Percentiles rank a stretch among this genome's conserved stretches.
phyloP scores from a whole-genome alignment of 768 basidiomycete genomes.

The Lactarius hatsudake region DNA sequence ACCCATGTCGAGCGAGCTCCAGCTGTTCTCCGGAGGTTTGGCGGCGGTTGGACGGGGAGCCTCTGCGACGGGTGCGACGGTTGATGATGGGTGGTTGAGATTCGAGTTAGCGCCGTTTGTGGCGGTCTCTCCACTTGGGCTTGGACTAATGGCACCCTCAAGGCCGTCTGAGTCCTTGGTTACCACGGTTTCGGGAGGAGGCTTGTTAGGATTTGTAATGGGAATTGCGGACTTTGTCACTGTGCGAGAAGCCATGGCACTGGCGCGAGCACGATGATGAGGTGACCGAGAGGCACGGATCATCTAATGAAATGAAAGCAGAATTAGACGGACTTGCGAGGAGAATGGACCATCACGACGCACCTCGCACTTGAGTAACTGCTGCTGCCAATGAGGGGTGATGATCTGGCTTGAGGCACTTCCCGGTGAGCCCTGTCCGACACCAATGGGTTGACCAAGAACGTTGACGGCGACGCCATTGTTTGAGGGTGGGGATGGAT shows the following conservation, averaged over 20 bases:
- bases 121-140: conserved; percentile 36
- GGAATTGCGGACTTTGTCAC: conserved; percentile 84
- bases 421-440: conserved; percentile 28
- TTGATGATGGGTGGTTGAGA: conserved; percentile 69
- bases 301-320: conserved; percentile 46
- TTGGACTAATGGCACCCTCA: conserved; percentile 22
- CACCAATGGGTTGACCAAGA: conserved; percentile 25
- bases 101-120: conserved; percentile 37
- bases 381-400: conserved; percentile 88
- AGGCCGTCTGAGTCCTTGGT: conserved; percentile 31
- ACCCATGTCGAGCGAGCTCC: conserved; percentile 95
- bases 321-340: background rate
- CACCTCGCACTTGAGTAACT: conserved; percentile 90
- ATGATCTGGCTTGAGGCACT: conserved; percentile 56
- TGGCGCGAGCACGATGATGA: conserved; percentile 93
- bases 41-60: conserved; percentile 60
- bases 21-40: conserved; percentile 71
- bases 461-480: conserved; percentile 26
- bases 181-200: conserved; percentile 41
- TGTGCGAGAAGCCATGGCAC: conserved; percentile 87
- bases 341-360: conserved; percentile 35
- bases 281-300: conserved; percentile 82
- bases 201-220: conserved; percentile 84
- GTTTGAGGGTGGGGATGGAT: conserved; percentile 69
- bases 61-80: conserved; percentile 68